Conservation (phyloP, 495 filamentous ascomycete species). For the Aspergillus saccharolyticus region DNA sequence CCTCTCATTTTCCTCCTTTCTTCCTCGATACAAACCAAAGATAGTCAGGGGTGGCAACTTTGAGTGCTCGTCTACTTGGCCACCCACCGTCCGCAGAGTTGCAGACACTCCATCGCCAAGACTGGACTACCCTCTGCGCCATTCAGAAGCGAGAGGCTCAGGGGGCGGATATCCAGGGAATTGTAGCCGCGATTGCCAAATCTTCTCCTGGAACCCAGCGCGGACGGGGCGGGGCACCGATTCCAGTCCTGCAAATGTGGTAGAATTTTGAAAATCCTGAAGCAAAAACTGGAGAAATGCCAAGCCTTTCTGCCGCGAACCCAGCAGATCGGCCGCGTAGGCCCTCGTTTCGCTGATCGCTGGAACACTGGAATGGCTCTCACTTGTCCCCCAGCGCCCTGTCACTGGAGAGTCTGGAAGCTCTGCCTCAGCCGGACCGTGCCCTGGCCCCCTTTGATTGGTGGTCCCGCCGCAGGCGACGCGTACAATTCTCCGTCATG, state of each 20-base stretch:
- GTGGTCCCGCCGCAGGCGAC: constrained; percentile 5
- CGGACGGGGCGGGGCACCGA: constrained; percentile 1
- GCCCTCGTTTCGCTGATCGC: constrained; percentile 6
- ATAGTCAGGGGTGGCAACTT: constrained; percentile 9
- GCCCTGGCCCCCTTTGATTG: constrained; percentile 3
- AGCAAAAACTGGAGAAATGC: constrained; percentile 13
- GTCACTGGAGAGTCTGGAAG: not conserved
- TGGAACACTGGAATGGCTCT: not conserved
- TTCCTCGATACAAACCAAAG: not conserved
- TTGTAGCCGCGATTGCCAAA: not conserved
- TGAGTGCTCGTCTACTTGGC: not conserved
- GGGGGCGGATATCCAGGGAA: not conserved
- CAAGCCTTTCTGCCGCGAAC: constrained; percentile 16
- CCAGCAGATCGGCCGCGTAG: constrained; percentile 21
- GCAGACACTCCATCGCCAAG: not conserved
- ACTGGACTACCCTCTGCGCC: not conserved
- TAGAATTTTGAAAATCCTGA: constrained; percentile 5
- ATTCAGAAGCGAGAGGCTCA: not conserved
- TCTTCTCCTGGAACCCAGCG: not conserved
- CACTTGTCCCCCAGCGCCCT: not conserved
- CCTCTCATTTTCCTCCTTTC: not conserved
- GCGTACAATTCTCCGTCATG: constrained; percentile 12
- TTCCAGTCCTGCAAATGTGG: not conserved
- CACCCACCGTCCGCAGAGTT: not conserved
- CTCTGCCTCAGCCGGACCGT: constrained; percentile 1